These are phyloP conservation scores for Cylindrotheca closterium DNA, from an alignment of 108 stramenopile species.

Conservation along the genomic window DNA sequence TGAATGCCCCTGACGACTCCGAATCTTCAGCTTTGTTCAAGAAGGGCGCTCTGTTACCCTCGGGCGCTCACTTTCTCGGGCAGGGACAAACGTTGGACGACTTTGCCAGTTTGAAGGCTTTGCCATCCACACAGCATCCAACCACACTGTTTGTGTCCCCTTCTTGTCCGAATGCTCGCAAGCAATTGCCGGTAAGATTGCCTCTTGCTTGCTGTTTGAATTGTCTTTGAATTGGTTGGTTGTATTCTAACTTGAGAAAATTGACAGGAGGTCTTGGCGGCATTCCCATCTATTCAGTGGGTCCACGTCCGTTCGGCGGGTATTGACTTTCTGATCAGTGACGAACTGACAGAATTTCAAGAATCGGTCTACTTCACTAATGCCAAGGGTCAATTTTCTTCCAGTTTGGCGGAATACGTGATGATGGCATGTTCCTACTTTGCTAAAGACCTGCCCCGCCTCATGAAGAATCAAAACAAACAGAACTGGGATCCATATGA, in stretches of 20 bases:
- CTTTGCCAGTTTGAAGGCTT: conserved; percentile 38
- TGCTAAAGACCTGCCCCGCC: conserved; percentile 89
- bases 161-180: conserved; percentile 55
- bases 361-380: conserved; percentile 72
- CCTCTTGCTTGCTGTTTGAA: too few species aligned
- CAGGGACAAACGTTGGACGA: conserved; percentile 55
- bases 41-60: conserved; percentile 41
- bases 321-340: conserved; percentile 65
- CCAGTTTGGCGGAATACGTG: conserved; percentile 88
- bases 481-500: conserved; percentile 73
- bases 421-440: conserved; percentile 89
- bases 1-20: conserved; percentile 52
- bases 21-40: conserved; percentile 52
- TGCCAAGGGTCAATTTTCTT: conserved; percentile 86
- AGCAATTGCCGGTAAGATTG: conserved; percentile 53
- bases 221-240: too few species aligned
- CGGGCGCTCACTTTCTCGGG: conserved; percentile 53
- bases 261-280: conserved; percentile 44
- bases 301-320: conserved; percentile 84
- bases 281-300: conserved; percentile 70
- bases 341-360: conserved; percentile 33
- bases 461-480: conserved; percentile 67
- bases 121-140: conserved; percentile 29
- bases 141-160: conserved; percentile 77
- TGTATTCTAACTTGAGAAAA: too few species aligned